These are phyloP conservation scores for Penstemon barbatus DNA, from an alignment of 257 asterid genomes.

Conservation along the genomic window DNA sequence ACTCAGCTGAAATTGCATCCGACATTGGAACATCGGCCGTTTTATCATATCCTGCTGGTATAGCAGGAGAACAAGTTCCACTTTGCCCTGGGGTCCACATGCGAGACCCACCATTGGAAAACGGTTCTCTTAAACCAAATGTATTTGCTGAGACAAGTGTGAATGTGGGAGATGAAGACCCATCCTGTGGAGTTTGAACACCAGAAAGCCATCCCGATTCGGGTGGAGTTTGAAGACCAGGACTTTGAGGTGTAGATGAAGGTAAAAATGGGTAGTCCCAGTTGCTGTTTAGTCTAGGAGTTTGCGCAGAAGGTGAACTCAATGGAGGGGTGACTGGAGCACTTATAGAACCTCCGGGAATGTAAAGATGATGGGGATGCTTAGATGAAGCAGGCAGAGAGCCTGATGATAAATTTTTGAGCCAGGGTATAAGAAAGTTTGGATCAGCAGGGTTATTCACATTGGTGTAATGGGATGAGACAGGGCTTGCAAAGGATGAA, in stretches of 20 bases:
- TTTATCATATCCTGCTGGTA: slow-evolving; percentile 63
- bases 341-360: slow-evolving; percentile 87
- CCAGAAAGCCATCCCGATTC: slow-evolving; percentile 97
- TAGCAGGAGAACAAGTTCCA: slow-evolving; percentile 92
- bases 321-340: slow-evolving; percentile 98
- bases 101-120: slow-evolving; percentile 83
- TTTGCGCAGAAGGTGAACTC: slow-evolving; percentile 85
- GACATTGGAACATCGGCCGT: slow-evolving; percentile 91
- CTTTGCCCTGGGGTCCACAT: slow-evolving; percentile 99
- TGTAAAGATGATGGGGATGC: slow-evolving; percentile 68
- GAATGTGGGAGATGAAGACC: slow-evolving; percentile 85
- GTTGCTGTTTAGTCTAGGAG: slow-evolving; percentile 73
- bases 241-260: slow-evolving; percentile 83
- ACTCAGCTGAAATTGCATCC: slow-evolving; percentile 83
- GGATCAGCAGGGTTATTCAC: slow-evolving; percentile 55
- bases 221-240: slow-evolving; percentile 77
- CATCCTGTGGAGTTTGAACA: slow-evolving; percentile 88
- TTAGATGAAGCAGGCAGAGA: slow-evolving; percentile 61
- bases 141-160: slow-evolving; percentile 82
- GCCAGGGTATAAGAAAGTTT: slow-evolving; percentile 96
- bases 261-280: slow-evolving; percentile 78
- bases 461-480: slow-evolving; percentile 56
- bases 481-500: slow-evolving; percentile 79
- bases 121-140: slow-evolving; percentile 69
- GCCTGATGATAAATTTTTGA: slow-evolving; percentile 80